phyloP scores from a whole-genome alignment of 495 filamentous ascomycete genomes.

The Poronia punctata region DNA sequence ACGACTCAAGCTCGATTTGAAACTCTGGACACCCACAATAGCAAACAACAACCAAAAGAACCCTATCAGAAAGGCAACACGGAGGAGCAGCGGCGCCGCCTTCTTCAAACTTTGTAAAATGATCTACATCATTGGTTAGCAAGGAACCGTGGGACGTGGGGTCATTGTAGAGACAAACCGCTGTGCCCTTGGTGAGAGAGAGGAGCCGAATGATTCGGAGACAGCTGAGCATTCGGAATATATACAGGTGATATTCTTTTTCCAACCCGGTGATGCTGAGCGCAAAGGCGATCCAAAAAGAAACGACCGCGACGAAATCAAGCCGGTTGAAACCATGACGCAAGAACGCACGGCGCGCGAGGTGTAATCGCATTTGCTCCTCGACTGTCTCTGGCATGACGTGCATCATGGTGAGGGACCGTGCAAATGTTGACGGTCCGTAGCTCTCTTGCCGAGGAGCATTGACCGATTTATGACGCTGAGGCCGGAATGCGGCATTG shows the following conservation, averaged over 20 bases:
- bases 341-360: conserved; percentile 88
- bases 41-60: conserved; percentile 99
- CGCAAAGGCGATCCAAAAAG: conserved; percentile 85
- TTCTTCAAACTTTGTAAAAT: conserved; percentile 94
- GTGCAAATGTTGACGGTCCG: conserved; percentile 64
- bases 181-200: conserved; percentile 82
- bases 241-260: conserved; percentile 60
- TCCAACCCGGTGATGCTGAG: conserved; percentile 65
- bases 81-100: conserved; percentile 84
- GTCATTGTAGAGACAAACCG: conserved; percentile 41
- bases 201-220: conserved; percentile 85
- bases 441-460: conserved; percentile 31
- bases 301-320: conserved; percentile 93
- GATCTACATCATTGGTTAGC: conserved; percentile 42
- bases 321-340: conserved; percentile 92
- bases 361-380: conserved; percentile 73
- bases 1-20: conserved; percentile 87
- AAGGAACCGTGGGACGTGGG: not conserved
- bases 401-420: conserved; percentile 76
- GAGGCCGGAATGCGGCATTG: conserved; percentile 67
- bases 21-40: conserved; percentile 92
- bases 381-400: conserved; percentile 54
- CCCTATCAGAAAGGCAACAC: conserved; percentile 90
- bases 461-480: conserved; percentile 60
- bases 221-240: conserved; percentile 95